These are phyloP conservation scores for Singerocomus inundabilis DNA, from an alignment of 1,284 basidiomycete species.

Conservation along the genomic window DNA sequence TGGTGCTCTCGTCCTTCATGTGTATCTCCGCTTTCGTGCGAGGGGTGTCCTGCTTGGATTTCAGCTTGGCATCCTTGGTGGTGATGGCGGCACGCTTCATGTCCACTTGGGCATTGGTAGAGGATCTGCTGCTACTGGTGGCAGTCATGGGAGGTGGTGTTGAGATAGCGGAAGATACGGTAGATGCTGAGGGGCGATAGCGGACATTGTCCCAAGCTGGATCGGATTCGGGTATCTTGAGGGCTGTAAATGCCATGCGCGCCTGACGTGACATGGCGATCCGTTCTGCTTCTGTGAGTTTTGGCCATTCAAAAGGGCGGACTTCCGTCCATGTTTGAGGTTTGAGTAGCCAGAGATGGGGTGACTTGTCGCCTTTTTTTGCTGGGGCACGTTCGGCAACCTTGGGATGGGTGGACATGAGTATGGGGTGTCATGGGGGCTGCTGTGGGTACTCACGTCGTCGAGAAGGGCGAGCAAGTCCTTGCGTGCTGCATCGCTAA, in stretches of 20 bases:
- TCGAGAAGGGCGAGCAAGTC: conserved; percentile 47
- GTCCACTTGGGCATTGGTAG: conserved; percentile 28
- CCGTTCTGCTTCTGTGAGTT: conserved; percentile 46
- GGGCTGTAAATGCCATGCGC: conserved; percentile 41
- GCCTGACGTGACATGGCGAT: conserved; percentile 48
- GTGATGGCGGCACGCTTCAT: conserved; percentile 42
- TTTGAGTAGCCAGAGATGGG: conserved; percentile 52
- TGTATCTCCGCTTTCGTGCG: conserved; percentile 44
- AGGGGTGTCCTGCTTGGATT: conserved; percentile 40
- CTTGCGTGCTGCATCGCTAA: conserved; percentile 34
- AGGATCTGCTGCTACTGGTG: conserved; percentile 21
- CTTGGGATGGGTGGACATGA: conserved; percentile 32
- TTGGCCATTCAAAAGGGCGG: conserved; percentile 60
- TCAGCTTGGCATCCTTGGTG: conserved; percentile 45
- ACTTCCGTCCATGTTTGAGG: conserved; percentile 59
- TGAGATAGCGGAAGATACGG: conserved; percentile 9
- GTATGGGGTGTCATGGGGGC: not conserved
- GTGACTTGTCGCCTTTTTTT: conserved; percentile 37
- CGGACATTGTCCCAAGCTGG: conserved; percentile 51
- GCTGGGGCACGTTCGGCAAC: conserved; percentile 44
- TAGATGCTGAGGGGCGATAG: conserved; percentile 27
- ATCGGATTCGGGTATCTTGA: conserved; percentile 57
- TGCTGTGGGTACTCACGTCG: conserved; percentile 39
- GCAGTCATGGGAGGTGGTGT: conserved; percentile 15
- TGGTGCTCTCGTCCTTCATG: conserved; percentile 55